Base-by-base conservation (phyloP, 2,329 filamentous ascomycete genomes). In the Pleochaeta shiraiana region DNA sequence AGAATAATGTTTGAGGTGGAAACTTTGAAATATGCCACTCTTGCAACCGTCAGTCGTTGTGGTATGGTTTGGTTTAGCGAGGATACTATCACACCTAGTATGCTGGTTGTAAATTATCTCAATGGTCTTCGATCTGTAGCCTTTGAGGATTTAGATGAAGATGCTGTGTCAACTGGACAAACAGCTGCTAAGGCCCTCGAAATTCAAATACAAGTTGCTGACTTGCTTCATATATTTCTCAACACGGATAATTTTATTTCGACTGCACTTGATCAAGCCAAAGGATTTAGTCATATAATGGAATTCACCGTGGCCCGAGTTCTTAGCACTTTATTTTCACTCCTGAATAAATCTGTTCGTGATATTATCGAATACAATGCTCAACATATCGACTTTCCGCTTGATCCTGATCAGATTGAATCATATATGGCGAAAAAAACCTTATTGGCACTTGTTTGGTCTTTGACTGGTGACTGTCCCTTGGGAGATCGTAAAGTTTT, bases 61-160 rank as follows among this genome's bases (percentile, higher is more conserved):
- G 93, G 93, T 80, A 99, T 99, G 93, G 95, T 99, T 16, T 99
- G 93, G 93, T 98, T 97, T 77, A 98, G 90, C 73, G 92, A 96
- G 71, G 95, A 98, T 72, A 97, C 91, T 31, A 92, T 99, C 47
- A 92, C 90, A 34, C 83, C 92, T 0, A 82, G 82, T 68, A 95
- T 98, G 87, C 88, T 97, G 84, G 86, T 97, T 47, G 80, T 83
- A 67, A 89, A 97, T 75, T 96, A 98, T 71, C 82, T 98, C 63
- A 84, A 93, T 66, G 84, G 86, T 59, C 82, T 98, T 45, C 85
- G 86, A 69, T 87, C 84, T 2, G 85, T 89, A 65, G 84, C 88
- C 0, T 96, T 98, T 70, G 93, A 98, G 71, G 93, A 98, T 70
- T 79, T 98, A 37, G 93, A 98, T 70, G 95, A 98, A 73, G 93